Conservation (phyloP, 805 yeast genomes). For the Kodamaea leandrae region DNA sequence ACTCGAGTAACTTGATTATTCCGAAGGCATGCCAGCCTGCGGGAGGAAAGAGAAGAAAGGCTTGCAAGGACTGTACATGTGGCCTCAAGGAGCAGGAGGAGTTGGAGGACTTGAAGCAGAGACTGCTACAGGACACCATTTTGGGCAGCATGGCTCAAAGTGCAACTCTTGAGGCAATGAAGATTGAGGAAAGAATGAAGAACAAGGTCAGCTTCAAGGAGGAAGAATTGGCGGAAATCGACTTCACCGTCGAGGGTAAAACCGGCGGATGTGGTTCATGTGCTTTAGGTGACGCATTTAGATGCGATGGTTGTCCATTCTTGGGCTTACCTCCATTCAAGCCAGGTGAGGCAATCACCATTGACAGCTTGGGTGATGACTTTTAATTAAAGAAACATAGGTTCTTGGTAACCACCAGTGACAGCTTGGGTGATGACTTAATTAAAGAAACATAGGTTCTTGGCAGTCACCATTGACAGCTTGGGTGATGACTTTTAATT, state of each 20-base stretch:
- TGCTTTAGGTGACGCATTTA: conserved; percentile 94
- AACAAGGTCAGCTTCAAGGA: conserved; percentile 48
- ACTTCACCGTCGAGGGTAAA: conserved; percentile 94
- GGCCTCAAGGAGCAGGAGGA: conserved; percentile 91
- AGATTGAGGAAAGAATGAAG: conserved; percentile 49
- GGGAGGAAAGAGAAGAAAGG: conserved; percentile 74
- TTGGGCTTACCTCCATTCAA: conserved; percentile 96
- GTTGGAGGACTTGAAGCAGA: conserved; percentile 47
- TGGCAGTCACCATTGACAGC: conserved; percentile 68
- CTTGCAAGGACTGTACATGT: conserved; percentile 98
- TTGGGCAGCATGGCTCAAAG: conserved; percentile 48
- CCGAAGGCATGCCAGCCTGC: conserved; percentile 59
- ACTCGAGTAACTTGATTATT: conserved; percentile 40
- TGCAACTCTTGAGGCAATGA: conserved; percentile 53
- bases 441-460: neutral
- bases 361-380: conserved; percentile 77
- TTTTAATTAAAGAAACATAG: conserved; percentile 31
- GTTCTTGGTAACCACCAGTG: conserved; percentile 62
- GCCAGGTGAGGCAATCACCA: conserved; percentile 87
- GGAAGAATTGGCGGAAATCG: conserved; percentile 83
- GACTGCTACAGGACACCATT: conserved; percentile 43
- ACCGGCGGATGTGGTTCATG: conserved; percentile 98
- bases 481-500: conserved; percentile 70
- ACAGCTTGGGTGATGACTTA: conserved; percentile 73
- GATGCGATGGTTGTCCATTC: conserved; percentile 98